Evolutionary conservation across 306 rosid species (phyloP), one percentile per base, ranked within the genome.

Genomic region (Acacia crassicarpa): DNA sequence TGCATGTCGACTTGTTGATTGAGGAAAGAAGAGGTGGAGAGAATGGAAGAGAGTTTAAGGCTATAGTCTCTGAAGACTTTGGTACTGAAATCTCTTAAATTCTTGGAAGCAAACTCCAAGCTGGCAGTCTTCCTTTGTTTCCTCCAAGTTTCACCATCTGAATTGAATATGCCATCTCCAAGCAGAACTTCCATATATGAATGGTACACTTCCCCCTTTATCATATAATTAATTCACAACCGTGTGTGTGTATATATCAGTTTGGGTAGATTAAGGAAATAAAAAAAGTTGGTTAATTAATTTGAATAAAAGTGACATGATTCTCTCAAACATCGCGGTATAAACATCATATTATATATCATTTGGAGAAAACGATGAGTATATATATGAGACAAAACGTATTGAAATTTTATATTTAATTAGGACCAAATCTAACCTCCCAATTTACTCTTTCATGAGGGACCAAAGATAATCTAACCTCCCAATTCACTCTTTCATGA

Each of bases 101-200:
- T 92, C 86, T 92, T 93, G 3, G 99, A 93, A 22, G 99, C 98
- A 83, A 95, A 95, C 71, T 95, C 99, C 49, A 93, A 88, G 87
- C 98, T 92, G 14, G 96, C 96, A 10, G 98, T 95, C 82, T 93
- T 95, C 76, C 99, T 92, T 70, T 93, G 99, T 74, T 85, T 93
- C 90, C 87, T 93, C 99, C 98, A 95, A 49, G 74, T 83, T 78
- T 92, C 97, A 2, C 99, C 99, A 69, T 95, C 99, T 61, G 81
- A 92, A 72, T 95, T 95, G 74, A 95, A 93, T 67, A 93, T 95
- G 58, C 99, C 99, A 81, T 92, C 94, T 84, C 98, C 99, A 3
- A 95, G 99, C 49, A 95, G 86, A 12, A 92, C 99, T 87, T 93
- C 90, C 98, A 95, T 95, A 59, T 92, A 95, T 5, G 97, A 93